Evolutionary conservation across 108 stramenopile genomes (phyloP), one percentile per base, ranked within the genome.

Genomic region (Phaeodactylum tricornutum): DNA sequence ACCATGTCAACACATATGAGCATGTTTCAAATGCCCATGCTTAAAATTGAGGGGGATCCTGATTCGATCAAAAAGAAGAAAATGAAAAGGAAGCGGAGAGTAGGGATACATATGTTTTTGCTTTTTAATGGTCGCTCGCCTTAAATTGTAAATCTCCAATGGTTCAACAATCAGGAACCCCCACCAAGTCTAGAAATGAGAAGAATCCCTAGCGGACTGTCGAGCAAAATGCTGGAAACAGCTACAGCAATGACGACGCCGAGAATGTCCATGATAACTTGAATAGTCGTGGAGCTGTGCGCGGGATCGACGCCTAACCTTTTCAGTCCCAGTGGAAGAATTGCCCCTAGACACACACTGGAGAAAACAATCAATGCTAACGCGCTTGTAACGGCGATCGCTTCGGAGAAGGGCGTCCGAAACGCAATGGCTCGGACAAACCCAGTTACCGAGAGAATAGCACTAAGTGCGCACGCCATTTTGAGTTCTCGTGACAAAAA

Each of bases 201-300:
- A 11, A 47, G n/a, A 2, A 24, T 16, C 4, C 81, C 81, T 37
- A 67, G 53, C 8, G 61, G 60, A 57, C 66, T 64, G 41, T 93
- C 86, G 39, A 93, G 50, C 11, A 93, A 52, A 1, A 48, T 12
- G 6, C 77, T 69, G 29, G 73, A 72, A 12, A 93, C 79, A 33
- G 65, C 38, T 1, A 87, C 81, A 0, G 84, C 81, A 21, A 93
- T 34, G 0, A 86, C 57, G 8, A 93, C 91, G 27, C 77, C 75
- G 3, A 70, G 51, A 52, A 81, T 81, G 43, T 73, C 74, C 74
- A 75, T 75, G 15, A 69, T 58, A 25, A 68, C 64, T 58, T 93
- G 92, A 39, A 93, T 93, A 1, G 81, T 84, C 1, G 92, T 93
- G 16, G 77, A 79, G 58, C 75, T 72, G 38, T 94, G 88, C 24